phyloP scores from a whole-genome alignment of 371 early-diverging fungal genomes.

The Haplosporangium sp. region DNA sequence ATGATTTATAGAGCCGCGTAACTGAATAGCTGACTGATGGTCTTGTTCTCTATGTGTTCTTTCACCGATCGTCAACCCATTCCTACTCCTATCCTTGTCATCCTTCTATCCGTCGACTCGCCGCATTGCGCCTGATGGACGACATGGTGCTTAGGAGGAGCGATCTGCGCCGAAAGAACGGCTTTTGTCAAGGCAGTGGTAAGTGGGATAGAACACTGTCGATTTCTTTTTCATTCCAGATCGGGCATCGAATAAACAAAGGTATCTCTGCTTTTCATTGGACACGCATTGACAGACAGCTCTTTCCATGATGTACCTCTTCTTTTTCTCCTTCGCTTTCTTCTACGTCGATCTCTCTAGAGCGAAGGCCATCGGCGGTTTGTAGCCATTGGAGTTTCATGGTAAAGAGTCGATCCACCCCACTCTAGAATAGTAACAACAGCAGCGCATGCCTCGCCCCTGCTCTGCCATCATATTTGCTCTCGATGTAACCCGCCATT shows the following conservation, averaged over 20 bases:
- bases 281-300: too few species aligned
- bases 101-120: slow-evolving; percentile 13
- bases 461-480: too few species aligned
- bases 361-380: slow-evolving; percentile 78
- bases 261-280: too few species aligned
- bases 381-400: slow-evolving; percentile 72
- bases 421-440: too few species aligned
- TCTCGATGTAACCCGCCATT: too few species aligned
- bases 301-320: too few species aligned
- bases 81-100: too few species aligned
- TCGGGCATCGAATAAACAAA: slow-evolving; percentile 4
- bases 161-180: slow-evolving; percentile 88
- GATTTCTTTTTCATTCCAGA: slow-evolving; percentile 6
- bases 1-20: too few species aligned
- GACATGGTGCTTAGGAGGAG: slow-evolving; percentile 58
- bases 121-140: too few species aligned
- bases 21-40: too few species aligned
- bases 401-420: slow-evolving; percentile 45
- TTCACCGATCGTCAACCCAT: too few species aligned
- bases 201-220: slow-evolving; percentile 29
- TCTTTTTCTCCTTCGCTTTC: neutral
- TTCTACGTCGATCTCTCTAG: slow-evolving; percentile 30
- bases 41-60: neutral
- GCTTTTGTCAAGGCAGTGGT: slow-evolving; percentile 86
- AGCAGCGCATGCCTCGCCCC: too few species aligned